A percentile compares a stretch with the other conserved stretches of the same genome.
These are phyloP conservation scores for Mychonastes homosphaera DNA, from an alignment of 139 green algal genomes.

Conservation along the genomic window DNA sequence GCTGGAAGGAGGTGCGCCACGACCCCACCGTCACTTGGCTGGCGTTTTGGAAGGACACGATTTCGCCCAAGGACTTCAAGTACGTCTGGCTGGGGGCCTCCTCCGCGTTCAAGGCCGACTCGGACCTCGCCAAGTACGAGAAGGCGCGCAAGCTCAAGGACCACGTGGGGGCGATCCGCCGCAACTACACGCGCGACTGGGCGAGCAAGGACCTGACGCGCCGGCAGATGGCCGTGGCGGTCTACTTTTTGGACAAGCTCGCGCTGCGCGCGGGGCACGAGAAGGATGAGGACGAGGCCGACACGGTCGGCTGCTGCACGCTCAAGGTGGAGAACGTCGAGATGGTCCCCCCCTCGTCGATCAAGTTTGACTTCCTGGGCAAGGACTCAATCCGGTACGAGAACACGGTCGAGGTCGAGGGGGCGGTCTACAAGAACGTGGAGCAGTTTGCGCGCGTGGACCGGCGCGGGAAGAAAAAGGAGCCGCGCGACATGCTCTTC, in stretches of 20 bases:
- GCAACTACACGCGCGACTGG: slow-evolving; percentile 56
- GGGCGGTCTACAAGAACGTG: slow-evolving; percentile 63
- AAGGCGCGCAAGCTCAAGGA: slow-evolving; percentile 88
- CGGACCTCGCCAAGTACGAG: slow-evolving; percentile 94
- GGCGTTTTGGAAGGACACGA: slow-evolving; percentile 93
- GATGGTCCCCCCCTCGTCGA: slow-evolving; percentile 42
- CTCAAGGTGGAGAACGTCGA: slow-evolving; percentile 76
- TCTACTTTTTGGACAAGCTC: slow-evolving; percentile 98
- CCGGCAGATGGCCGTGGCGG: slow-evolving; percentile 84
- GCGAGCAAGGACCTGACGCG: slow-evolving; percentile 25
- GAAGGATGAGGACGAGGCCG: slow-evolving; percentile 98
- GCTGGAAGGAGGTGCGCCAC: slow-evolving; percentile 61
- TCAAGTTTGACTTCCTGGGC: slow-evolving; percentile 98
- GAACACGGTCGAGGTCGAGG: slow-evolving; percentile 86
- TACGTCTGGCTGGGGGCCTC: slow-evolving; percentile 95
- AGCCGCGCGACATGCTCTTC: slow-evolving; percentile 78
- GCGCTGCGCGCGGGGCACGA: slow-evolving; percentile 96
- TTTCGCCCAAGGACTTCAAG: slow-evolving; percentile 77
- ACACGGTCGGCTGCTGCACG: slow-evolving; percentile 91
- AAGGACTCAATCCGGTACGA: slow-evolving; percentile 98
- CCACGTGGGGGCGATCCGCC: slow-evolving; percentile 41
- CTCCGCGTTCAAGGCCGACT: slow-evolving; percentile 81
- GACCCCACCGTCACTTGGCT: slow-evolving; percentile 96
- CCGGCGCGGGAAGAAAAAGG: slow-evolving; percentile 51
- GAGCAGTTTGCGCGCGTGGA: slow-evolving; percentile 55